These are phyloP conservation scores for Crithidia fasciculata DNA, from an alignment of 208 protist genomes.

Conservation along the genomic window DNA sequence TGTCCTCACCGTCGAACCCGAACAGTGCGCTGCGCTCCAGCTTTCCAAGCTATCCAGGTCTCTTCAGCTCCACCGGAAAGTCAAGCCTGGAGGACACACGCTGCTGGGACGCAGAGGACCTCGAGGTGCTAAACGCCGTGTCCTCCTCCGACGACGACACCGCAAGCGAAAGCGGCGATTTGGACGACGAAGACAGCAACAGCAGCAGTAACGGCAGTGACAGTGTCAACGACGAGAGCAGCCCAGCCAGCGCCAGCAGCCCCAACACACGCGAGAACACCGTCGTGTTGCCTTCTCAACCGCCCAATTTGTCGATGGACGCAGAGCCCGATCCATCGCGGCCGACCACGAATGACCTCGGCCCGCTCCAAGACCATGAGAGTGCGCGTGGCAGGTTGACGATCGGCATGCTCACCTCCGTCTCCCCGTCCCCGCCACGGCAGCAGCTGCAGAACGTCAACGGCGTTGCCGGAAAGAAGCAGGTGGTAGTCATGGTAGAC, in stretches of 20 bases:
- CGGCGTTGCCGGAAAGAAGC: background rate
- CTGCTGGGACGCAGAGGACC: conserved; percentile 9
- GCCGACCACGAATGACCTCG: conserved; percentile 1
- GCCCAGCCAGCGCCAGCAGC: background rate
- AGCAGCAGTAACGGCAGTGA: background rate
- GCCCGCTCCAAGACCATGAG: background rate
- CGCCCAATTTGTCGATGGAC: background rate
- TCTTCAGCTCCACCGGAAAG: background rate
- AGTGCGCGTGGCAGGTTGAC: conserved; percentile 1
- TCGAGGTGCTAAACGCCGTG: conserved; percentile 9
- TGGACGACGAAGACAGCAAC: conserved; percentile 6
- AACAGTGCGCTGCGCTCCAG: background rate
- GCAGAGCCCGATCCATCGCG: conserved; percentile 12
- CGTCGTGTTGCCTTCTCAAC: background rate
- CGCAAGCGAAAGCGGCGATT: background rate
- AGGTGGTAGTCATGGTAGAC: conserved; percentile 1
- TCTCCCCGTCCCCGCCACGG: conserved; percentile 15
- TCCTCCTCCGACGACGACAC: conserved; percentile 2
- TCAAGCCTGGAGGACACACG: background rate
- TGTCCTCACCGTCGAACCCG: too few species aligned
- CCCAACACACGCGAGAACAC: background rate
- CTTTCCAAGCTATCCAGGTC: conserved; percentile 4
- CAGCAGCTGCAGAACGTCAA: background rate
- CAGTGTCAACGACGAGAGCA: background rate
- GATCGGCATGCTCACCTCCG: conserved; percentile 21